Base-by-base conservation (phyloP, 768 basidiomycete species). In the Pilatotrama ljubarskyi region DNA sequence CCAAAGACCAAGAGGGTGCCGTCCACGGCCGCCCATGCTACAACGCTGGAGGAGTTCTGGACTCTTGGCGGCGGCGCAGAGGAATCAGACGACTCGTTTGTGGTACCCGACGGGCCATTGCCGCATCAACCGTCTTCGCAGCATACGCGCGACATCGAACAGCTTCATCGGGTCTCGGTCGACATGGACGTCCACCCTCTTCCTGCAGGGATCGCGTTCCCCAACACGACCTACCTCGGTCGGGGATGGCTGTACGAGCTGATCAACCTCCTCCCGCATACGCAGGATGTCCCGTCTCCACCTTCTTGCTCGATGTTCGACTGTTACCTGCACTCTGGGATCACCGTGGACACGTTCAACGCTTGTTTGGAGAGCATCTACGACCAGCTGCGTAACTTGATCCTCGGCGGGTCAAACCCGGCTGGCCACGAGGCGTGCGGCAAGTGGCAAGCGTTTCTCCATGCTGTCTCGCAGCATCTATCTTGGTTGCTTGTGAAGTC, bases 201-300 rank as follows among this genome's bases (percentile, higher is more conserved):
- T 6, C 77, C 75, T 22, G 75, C 81, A 3, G 86, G 85, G 3
- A 72, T 82, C 36, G 76, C 77, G 36, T 87, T 93, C 63, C 69
- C 66, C 1, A 38, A 72, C 2, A 73, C 76, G 9, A 83, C 86
- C 6, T 88, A 84, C 62, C 78, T 87, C 43, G 81, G 79, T 8
- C 84, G 77, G 58, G 88, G 89, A 0, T 76, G 80, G 66, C 80
- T 94, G 17, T 70, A 78, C 56, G 82, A 87, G 22, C 77, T 92
- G 15, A 59, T 85, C 48, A 66, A 76, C n/a, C 51, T 78, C 51
- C 61, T 79, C 18, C 69, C 72, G 20, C 67, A 72, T 29, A 56
- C 61, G 7, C 58, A 64, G 5, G 70, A 74, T 24, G 52, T 65
- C 10, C 59, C 67, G 13, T 52, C 69, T 11, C 80, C 80, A 2